Evolutionary conservation across 1,139 yeast genomes (phyloP).

Genomic region (Magnusiomyces paraingens): DNA sequence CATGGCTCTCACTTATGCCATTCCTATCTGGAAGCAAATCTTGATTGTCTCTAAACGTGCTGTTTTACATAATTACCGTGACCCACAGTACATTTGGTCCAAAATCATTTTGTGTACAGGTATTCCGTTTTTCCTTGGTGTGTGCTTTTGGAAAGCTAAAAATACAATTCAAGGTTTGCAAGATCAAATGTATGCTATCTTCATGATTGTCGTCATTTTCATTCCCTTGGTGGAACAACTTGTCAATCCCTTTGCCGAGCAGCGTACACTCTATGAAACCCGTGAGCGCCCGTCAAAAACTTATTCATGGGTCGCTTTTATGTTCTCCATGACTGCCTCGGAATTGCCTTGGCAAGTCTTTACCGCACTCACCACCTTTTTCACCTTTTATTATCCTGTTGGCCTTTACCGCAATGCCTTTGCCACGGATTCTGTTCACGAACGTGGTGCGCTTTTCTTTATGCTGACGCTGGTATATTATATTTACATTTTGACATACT

Average conservation of each 20-base stretch:
- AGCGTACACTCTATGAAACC: slow-evolving; percentile 79
- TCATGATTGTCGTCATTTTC: slow-evolving; percentile 60
- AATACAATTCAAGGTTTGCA: slow-evolving; percentile 45
- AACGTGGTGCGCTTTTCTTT: slow-evolving; percentile 67
- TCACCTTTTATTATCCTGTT: slow-evolving; percentile 78
- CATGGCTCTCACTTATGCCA: slow-evolving; percentile 34
- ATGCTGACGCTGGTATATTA: slow-evolving; percentile 49
- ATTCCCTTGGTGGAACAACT: slow-evolving; percentile 64
- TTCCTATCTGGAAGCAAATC: slow-evolving; percentile 45
- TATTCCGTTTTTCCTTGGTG: slow-evolving; percentile 61
- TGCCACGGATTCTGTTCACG: slow-evolving; percentile 43
- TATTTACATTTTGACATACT: slow-evolving; percentile 57
- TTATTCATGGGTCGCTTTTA: slow-evolving; percentile 55
- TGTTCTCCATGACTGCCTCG: slow-evolving; percentile 58
- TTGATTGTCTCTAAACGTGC: slow-evolving; percentile 45
- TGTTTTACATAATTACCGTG: slow-evolving; percentile 64
- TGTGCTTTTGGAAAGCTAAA: slow-evolving; percentile 64
- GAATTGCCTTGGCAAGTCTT: slow-evolving; percentile 73
- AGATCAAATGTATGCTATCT: slow-evolving; percentile 50
- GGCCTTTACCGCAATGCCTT: slow-evolving; percentile 41
- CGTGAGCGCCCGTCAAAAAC: slow-evolving; percentile 77
- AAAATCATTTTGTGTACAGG: slow-evolving; percentile 49
- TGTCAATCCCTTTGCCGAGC: slow-evolving; percentile 62
- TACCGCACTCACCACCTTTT: slow-evolving; percentile 55
- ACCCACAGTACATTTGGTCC: slow-evolving; percentile 66